phyloP scores from a whole-genome alignment of 306 rosid genomes.

The Adenanthera pavonina region DNA sequence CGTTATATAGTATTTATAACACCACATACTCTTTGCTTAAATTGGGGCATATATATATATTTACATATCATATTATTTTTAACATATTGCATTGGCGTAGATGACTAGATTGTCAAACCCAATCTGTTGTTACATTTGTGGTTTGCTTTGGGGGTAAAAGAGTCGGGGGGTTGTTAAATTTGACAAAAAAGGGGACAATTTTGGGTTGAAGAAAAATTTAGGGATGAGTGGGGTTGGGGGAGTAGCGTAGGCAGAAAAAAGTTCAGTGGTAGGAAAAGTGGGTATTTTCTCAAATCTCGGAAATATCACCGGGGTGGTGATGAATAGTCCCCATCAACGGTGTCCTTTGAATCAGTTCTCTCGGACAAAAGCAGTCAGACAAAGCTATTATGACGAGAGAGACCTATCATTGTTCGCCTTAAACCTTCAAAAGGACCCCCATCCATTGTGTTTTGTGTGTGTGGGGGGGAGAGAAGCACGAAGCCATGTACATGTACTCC shows the following conservation, averaged over 20 bases:
- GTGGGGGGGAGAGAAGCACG: no score
- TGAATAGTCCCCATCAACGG: conserved; percentile 85
- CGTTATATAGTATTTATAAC: conserved; percentile 41
- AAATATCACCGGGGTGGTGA: conserved; percentile 63
- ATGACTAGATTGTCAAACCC: conserved; percentile 32
- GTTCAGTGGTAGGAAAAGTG: conserved; percentile 16
- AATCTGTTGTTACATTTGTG: conserved; percentile 14
- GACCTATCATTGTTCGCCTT: conserved; percentile 74
- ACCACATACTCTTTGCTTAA: conserved; percentile 49
- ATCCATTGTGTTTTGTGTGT: not conserved
- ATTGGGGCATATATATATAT: conserved; percentile 38
- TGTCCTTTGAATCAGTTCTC: conserved; percentile 99
- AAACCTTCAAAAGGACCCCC: conserved; percentile 50
- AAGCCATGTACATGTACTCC: no score
- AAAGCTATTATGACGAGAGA: conserved; percentile 78
- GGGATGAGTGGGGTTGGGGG: not conserved
- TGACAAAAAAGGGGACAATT: conserved; percentile 21
- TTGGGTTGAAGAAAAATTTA: not conserved
- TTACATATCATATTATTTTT: no score
- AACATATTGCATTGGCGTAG: not conserved
- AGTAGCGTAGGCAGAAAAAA: not conserved
- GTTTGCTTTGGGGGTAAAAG: conserved; percentile 18
- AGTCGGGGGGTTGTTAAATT: conserved; percentile 38
- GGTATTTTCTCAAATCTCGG: conserved; percentile 53
- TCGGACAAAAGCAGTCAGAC: conserved; percentile 92